Evolutionary conservation across 2,329 filamentous ascomycete species (phyloP), one percentile per base, ranked within the genome.

Genomic region (Colletotrichum cereale): DNA sequence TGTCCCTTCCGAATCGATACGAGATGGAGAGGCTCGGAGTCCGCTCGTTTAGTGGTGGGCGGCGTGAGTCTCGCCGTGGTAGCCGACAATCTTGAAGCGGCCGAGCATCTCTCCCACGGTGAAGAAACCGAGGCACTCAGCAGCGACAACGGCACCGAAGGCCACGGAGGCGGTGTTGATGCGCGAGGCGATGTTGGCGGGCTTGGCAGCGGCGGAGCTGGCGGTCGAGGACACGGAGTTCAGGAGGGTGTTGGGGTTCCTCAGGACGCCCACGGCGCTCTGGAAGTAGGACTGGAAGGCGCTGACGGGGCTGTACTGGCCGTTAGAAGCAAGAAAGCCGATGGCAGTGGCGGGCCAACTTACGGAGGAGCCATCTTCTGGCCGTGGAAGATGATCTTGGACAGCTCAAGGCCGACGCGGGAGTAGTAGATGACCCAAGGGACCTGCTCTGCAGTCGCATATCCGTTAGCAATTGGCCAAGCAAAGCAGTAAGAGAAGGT

Each of bases 101-200:
- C 96, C 96, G 79, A 99, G 91, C 83, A 99, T 98, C 89, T 98
- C 95, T 75, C 96, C 96, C 66, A 98, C 90, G 73, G 95, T 97
- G 89, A 98, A 99, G 90, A 99, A 99, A 73, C 96, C 96, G 76
- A 99, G 85, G 62, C 94, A 89, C 86, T 99, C 96, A 67, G 95
- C 95, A 58, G 88, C 84, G 73, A 98, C 86, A 72, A 99, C 93
- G 77, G 93, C 93, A 72, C 88, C 92, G 65, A 92, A 84, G 66
- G 89, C 88, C 77, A 96, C 81, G 83, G 97, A 92, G 76, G 90
- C 87, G 75, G 84, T 86, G 82, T 90, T 92, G 79, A 93, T 80
- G 75, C 82, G 82, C 77, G 84, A 78, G 63, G 81, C 56, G 70
- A 81, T 65, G 47, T 76, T 75, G 67, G 77, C 74, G 60, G 82